Evolutionary conservation across 331 rosid species (phyloP).

Genomic region (Spiraea crenata): DNA sequence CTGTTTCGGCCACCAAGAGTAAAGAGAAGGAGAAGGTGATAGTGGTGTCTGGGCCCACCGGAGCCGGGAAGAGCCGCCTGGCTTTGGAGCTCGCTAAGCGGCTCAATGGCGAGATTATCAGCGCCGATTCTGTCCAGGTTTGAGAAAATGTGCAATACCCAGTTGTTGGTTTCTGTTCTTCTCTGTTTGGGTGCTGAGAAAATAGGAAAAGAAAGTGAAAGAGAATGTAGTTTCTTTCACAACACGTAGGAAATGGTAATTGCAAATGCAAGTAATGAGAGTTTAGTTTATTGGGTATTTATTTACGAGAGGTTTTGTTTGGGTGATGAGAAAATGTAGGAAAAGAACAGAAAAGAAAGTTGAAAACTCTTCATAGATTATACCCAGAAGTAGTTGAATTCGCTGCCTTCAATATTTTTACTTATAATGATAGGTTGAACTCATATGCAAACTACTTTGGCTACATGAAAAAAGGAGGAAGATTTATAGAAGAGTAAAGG

Average conservation of each 20-base stretch:
- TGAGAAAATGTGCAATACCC: not conserved
- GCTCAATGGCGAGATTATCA: slow-evolving; percentile 85
- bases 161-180: not conserved
- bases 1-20: slow-evolving; percentile 26
- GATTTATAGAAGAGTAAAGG: not conserved
- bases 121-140: slow-evolving; percentile 97
- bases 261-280: not conserved
- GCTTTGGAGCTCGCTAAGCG: slow-evolving; percentile 88
- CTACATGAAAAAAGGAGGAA: not conserved
- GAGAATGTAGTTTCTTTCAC: slow-evolving; percentile 1
- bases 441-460: not conserved
- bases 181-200: slow-evolving; percentile 13
- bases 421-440: not conserved
- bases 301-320: not conserved
- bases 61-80: slow-evolving; percentile 82
- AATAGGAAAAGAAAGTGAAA: not conserved
- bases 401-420: too few relatives aligned
- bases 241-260: not conserved
- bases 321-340: not conserved
- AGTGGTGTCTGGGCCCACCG: slow-evolving; percentile 90
- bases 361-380: not conserved
- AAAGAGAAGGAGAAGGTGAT: slow-evolving; percentile 67
- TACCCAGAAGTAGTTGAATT: too few relatives aligned
- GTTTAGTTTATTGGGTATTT: not conserved
- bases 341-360: not conserved